These are phyloP conservation scores for Geranium brycei DNA, from an alignment of 345 rosid genomes.

Conservation along the genomic window DNA sequence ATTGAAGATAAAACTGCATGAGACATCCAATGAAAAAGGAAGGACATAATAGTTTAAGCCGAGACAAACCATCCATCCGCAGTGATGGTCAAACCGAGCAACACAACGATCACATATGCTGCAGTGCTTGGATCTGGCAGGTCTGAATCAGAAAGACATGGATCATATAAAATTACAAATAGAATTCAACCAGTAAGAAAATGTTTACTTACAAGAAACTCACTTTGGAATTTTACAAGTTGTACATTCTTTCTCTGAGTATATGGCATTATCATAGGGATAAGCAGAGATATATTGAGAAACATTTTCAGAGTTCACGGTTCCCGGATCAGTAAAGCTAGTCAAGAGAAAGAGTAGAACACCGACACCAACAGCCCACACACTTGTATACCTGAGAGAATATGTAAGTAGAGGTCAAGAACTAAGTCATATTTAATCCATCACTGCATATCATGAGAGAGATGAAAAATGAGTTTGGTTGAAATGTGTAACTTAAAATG, in stretches of 20 bases:
- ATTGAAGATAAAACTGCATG: neutral
- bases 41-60: constrained; percentile 4
- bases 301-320: constrained; percentile 56
- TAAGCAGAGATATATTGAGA: constrained; percentile 52
- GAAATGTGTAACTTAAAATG: too few relatives aligned
- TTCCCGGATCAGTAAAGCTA: constrained; percentile 90
- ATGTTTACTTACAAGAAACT: constrained; percentile 15
- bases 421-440: too few relatives aligned
- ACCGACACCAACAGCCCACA: constrained; percentile 59
- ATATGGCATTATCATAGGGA: constrained; percentile 71
- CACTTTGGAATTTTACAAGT: constrained; percentile 81
- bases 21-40: neutral
- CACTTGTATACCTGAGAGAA: constrained; percentile 51
- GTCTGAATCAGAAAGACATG: constrained; percentile 32
- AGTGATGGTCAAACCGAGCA: constrained; percentile 94
- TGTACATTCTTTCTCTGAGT: constrained; percentile 60
- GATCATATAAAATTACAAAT: constrained; percentile 1
- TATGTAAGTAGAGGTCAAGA: too few relatives aligned
- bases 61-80: constrained; percentile 86
- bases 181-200: neutral
- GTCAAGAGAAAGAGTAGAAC: constrained; percentile 58
- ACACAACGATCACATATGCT: constrained; percentile 85
- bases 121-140: constrained; percentile 96
- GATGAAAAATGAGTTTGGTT: too few relatives aligned
- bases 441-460: too few relatives aligned